A percentile compares a stretch with the other conserved stretches of the same genome.
Evolutionary conservation across 352 stramenopile genomes (phyloP).

Genomic region (Phytopythium ostracodes): DNA sequence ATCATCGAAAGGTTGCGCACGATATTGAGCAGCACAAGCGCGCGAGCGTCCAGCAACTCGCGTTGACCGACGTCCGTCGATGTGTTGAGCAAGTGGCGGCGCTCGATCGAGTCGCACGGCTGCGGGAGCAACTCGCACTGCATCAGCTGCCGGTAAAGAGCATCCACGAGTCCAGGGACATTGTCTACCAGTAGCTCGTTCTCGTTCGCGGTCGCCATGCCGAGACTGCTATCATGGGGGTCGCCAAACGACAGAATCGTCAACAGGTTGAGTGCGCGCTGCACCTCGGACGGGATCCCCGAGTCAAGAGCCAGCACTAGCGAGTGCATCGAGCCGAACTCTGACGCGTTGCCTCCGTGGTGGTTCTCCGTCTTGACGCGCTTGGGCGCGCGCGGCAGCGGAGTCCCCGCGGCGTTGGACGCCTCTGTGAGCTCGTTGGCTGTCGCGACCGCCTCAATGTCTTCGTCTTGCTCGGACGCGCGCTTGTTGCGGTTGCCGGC

Average conservation of each 20-base stretch:
- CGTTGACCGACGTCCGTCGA: constrained; percentile 35
- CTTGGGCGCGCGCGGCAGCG: constrained; percentile 57
- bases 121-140: constrained; percentile 42
- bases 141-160: constrained; percentile 65
- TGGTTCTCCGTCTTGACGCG: constrained; percentile 50
- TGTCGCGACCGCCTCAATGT: constrained; percentile 45
- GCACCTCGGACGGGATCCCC: constrained; percentile 43
- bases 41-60: constrained; percentile 50
- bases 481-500: constrained; percentile 26
- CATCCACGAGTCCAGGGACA: constrained; percentile 65
- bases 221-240: constrained; percentile 21
- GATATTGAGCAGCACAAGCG: constrained; percentile 69
- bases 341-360: constrained; percentile 11
- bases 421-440: constrained; percentile 61
- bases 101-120: constrained; percentile 5
- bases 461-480: constrained; percentile 10
- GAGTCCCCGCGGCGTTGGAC: constrained; percentile 51
- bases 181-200: constrained; percentile 65
- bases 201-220: constrained; percentile 27
- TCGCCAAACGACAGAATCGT: constrained; percentile 67
- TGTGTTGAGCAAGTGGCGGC: constrained; percentile 42
- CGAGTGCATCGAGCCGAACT: constrained; percentile 60
- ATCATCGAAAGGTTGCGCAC: constrained; percentile 73
- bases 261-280: constrained; percentile 60
- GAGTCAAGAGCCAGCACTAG: constrained; percentile 75